These are phyloP conservation scores for Talaromyces sp. DNA, from an alignment of 2,329 filamentous ascomycete genomes.

Conservation along the genomic window DNA sequence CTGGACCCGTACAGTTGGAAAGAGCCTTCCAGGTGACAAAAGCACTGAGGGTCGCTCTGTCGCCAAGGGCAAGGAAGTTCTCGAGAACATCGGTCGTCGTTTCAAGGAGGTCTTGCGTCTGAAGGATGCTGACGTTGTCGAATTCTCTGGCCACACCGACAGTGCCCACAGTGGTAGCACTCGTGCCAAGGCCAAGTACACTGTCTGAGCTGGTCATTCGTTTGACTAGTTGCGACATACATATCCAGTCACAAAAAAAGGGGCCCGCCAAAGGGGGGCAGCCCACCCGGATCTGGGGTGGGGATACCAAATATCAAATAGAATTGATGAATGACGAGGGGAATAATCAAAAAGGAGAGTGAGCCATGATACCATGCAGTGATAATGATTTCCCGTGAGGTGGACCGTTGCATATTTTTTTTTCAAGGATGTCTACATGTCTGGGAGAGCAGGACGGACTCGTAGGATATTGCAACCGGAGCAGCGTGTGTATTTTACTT, in stretches of 20 bases:
- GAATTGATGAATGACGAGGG: background rate
- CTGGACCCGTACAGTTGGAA: constrained; percentile 93
- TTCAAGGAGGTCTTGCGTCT: constrained; percentile 93
- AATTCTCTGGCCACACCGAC: constrained; percentile 96
- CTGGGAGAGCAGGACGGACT: constrained; percentile 2
- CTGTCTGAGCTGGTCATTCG: constrained; percentile 53
- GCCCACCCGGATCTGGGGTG: background rate
- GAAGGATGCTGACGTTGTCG: constrained; percentile 68
- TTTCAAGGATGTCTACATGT: constrained; percentile 2
- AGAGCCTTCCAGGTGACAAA: constrained; percentile 70
- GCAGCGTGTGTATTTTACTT: constrained; percentile 13
- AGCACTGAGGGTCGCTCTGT: constrained; percentile 67
- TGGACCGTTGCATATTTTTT: constrained; percentile 2
- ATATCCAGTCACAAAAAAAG: background rate
- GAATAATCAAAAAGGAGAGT: background rate
- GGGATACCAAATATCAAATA: background rate
- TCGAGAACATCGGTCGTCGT: constrained; percentile 75
- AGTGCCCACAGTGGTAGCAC: constrained; percentile 89
- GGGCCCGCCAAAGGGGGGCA: background rate
- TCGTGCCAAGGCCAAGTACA: constrained; percentile 90
- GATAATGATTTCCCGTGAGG: constrained; percentile 8
- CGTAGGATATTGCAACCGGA: constrained; percentile 5
- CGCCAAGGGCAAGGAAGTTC: constrained; percentile 79
- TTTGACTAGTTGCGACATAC: background rate
- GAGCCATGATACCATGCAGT: constrained; percentile 11